Base-by-base conservation (phyloP, 1,284 basidiomycete genomes). In the Irpex sp. region DNA sequence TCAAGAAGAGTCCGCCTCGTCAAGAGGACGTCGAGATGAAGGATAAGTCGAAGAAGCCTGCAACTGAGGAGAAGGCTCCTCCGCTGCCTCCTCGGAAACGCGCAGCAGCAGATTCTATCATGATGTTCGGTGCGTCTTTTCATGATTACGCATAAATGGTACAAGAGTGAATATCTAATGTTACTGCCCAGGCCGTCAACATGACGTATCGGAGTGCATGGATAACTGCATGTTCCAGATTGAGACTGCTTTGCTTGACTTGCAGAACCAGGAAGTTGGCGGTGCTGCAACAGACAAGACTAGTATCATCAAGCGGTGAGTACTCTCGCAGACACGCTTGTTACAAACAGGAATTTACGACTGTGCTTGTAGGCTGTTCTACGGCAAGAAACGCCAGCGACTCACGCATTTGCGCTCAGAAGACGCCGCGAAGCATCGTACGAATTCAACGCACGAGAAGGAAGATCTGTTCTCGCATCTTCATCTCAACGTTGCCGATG, bases 191-290 rank as follows among this genome's bases (percentile, higher is more conserved):
- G 95, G 95, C n/a, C 90, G 93, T 67, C 97, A 99, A 71, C 97
- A 99, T 72, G 97, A 99, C 73, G 96, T 98, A 1, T 92, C 96
- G 0, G 97, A 99, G 77, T 98, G 97, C 75, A 93, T 99, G 86
- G 96, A 99, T 77, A 99, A 99, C 70, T 96, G 97, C 77, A 91
- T 99, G 81, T 97, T 97, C 77, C 97, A 99, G 76, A 93, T 99
- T 63, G 96, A 99, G 76, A 92, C 93, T 7, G 96, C 95, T 0
- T 75, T 98, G 55, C 77, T 93, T 39, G 88, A 86, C 69, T 91
- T 93, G 67, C 89, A 91, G 58, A 89, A 88, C 66, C 89, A 92
- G 60, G 89, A 88, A 11, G 75, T 86, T 64, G 79, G 74, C 26
- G 83, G 80, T 5, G 68, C 78, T 1, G 80, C 83, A 62, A 79